Base-by-base conservation (phyloP, 2,329 filamentous ascomycete species). In the Colletotrichum siamense region DNA sequence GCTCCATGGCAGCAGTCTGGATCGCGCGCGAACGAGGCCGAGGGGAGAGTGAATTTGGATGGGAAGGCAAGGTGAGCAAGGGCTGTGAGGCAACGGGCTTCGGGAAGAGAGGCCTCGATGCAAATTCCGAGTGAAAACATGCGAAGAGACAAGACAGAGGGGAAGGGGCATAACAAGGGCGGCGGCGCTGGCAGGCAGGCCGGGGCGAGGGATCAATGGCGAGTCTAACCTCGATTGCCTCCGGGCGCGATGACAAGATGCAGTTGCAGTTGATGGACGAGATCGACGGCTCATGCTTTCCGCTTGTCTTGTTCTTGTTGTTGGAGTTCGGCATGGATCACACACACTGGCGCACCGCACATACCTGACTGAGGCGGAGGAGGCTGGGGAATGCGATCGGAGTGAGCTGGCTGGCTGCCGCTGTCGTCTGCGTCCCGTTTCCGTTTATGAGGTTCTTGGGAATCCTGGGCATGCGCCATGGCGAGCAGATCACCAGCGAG, bases 391-490 rank as follows among this genome's bases (percentile, higher is more conserved):
- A 86, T 86, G 77, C 84, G 84, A 78, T 85, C 84, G 77, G 82
- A 78, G 75, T 84, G 84, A 64, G 80, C 78, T 77, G 81, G 79
- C 79, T 86, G 86, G 75, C 79, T 82, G 79, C 84, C 85, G 78
- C 80, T 83, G 80, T 89, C 88, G 79, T 89, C 87, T 73, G 83
- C 79, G 77, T 88, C 87, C 79, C 87, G 87, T 81, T 89, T 89
- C 78, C 88, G 86, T 83, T 89, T 89, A 81, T 86, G 84, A 78
- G 84, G 81, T 71, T 88, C 86, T 70, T 81, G 78, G 44, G 75
- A 69, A 36, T 86, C 86, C 77, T 83, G 81, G 80, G 81, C 84
- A 81, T 87, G 86, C 79, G 86, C 85, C 87, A 88, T 88, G 71
- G 74, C 80, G 76, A 77, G 61, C 32, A 65, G 39, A 62, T 77